A percentile compares a stretch with the other conserved stretches of the same genome.
Conservation (phyloP, 805 yeast species). For the Monosporozyma siamensis region DNA sequence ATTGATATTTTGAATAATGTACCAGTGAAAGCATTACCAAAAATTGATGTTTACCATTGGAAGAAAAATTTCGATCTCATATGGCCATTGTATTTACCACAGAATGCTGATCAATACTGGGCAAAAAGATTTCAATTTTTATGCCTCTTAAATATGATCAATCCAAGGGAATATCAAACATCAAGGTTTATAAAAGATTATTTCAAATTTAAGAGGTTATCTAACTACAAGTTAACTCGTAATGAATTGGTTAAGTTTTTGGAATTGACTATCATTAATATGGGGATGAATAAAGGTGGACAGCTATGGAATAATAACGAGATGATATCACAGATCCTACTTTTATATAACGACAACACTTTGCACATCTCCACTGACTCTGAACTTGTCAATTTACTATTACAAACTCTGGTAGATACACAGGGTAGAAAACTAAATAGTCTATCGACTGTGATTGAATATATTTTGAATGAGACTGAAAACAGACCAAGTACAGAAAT, state of each 20-base stretch:
- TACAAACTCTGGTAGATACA: constrained; percentile 13
- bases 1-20: background rate
- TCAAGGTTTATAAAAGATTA: constrained; percentile 13
- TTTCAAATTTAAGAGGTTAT: constrained; percentile 13
- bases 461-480: constrained; percentile 4
- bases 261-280: constrained; percentile 5
- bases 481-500: constrained; percentile 8
- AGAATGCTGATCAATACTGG: constrained; percentile 16
- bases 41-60: constrained; percentile 9
- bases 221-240: constrained; percentile 10
- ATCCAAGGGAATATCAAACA: constrained; percentile 7
- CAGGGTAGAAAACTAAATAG: constrained; percentile 10
- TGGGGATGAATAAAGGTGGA: background rate
- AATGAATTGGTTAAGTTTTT: constrained; percentile 17
- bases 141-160: constrained; percentile 11
- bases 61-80: constrained; percentile 11
- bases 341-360: constrained; percentile 6
- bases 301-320: constrained; percentile 6
- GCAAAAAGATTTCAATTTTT: constrained; percentile 13
- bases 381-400: constrained; percentile 14
- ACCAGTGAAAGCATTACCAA: background rate
- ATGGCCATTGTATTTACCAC: constrained; percentile 19
- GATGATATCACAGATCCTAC: constrained; percentile 8
- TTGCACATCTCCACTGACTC: constrained; percentile 10
- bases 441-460: constrained; percentile 16